A percentile compares a stretch with the other conserved stretches of the same genome.
Evolutionary conservation across 1,284 basidiomycete genomes (phyloP).

Genomic region (Neolentinus lepideus): DNA sequence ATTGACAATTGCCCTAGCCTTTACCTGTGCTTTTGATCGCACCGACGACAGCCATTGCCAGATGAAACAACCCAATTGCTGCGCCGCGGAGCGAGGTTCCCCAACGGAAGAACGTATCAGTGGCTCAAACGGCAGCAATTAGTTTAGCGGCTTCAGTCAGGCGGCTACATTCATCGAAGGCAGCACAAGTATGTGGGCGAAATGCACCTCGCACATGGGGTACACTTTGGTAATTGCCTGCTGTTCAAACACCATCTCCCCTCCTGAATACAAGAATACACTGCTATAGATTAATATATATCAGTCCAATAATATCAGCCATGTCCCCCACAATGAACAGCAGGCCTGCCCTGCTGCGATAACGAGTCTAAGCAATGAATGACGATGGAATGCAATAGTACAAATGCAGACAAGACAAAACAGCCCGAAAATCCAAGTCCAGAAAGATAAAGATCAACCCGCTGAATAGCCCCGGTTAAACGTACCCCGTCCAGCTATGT

Average conservation of each 20-base stretch:
- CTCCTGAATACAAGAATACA: neutral
- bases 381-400: neutral
- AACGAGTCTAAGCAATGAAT: neutral
- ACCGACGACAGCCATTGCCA: too few relatives aligned
- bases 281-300: conserved; percentile 3
- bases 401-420: neutral
- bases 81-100: too few relatives aligned
- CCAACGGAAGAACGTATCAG: too few relatives aligned
- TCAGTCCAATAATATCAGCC: neutral
- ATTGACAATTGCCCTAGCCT: too few relatives aligned
- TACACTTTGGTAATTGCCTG: neutral
- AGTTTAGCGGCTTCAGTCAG: too few relatives aligned
- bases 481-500: conserved; percentile 2
- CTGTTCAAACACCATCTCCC: neutral
- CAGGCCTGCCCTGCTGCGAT: neutral
- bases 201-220: neutral
- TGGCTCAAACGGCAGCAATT: too few relatives aligned
- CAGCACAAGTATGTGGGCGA: too few relatives aligned
- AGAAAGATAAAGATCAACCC: neutral
- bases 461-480: neutral
- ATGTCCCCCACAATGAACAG: neutral
- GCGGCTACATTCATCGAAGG: too few relatives aligned
- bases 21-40: too few relatives aligned
- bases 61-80: too few relatives aligned
- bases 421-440: neutral